Evolutionary conservation across 495 filamentous ascomycete species (phyloP).

Genomic region (Entonaema liquescens): DNA sequence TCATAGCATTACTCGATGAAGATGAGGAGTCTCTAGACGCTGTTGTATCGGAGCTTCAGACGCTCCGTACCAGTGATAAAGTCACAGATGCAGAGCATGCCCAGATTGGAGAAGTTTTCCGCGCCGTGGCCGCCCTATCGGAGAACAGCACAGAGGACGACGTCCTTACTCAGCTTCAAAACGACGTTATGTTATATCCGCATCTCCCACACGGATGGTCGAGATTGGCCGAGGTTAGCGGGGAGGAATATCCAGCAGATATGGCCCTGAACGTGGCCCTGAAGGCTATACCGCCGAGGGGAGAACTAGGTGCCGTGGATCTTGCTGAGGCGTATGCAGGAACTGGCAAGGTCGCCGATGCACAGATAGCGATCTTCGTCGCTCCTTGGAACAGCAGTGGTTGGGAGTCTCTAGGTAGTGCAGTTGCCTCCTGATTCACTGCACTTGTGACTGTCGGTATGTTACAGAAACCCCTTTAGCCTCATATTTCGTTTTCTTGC

Average conservation of each 20-base stretch:
- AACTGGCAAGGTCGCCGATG: conserved; percentile 73
- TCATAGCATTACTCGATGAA: conserved; percentile 80
- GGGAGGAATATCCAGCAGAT: conserved; percentile 68
- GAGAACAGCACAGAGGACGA: conserved; percentile 45
- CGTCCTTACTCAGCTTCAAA: conserved; percentile 65
- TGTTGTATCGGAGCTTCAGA: conserved; percentile 78
- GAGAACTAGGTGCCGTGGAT: conserved; percentile 71
- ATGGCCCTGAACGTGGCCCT: conserved; percentile 85
- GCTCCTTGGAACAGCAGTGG: conserved; percentile 78
- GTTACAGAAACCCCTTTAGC: neutral
- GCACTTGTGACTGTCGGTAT: conserved; percentile 21
- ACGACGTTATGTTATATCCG: conserved; percentile 80
- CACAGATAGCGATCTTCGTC: conserved; percentile 78
- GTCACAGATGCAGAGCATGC: conserved; percentile 55
- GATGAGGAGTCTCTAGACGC: conserved; percentile 82
- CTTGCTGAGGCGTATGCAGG: conserved; percentile 81
- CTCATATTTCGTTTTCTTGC: neutral
- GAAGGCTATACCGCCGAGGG: conserved; percentile 73
- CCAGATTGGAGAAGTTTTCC: conserved; percentile 56
- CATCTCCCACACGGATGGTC: conserved; percentile 80
- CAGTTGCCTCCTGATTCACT: conserved; percentile 34
- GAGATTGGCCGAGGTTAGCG: conserved; percentile 63
- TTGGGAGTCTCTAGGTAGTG: conserved; percentile 62
- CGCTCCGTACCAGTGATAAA: conserved; percentile 69
- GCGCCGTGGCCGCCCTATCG: conserved; percentile 52